Base-by-base conservation (phyloP, 768 basidiomycete species). In the Strobilomyces dryophilus region DNA sequence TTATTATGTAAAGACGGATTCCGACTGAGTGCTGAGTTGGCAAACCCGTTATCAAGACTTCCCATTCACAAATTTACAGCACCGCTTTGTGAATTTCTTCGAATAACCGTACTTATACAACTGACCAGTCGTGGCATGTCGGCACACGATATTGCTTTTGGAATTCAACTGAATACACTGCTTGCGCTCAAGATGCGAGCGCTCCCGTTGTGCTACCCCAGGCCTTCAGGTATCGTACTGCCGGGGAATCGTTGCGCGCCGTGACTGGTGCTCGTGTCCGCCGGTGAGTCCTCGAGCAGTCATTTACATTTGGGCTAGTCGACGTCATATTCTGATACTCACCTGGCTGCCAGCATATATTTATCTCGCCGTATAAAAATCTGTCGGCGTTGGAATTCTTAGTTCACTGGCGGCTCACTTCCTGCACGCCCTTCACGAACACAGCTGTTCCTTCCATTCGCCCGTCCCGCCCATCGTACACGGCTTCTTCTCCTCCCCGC, bases 291-390 rank as follows among this genome's bases (percentile, higher is more conserved):
- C 46, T 39, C 29, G 9, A 46, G 45, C 15, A 40, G 21, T 47
- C 10, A 46, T 51, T 53, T 52, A 39, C 29, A 55, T 50, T 55
- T 27, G 20, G 51, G 45, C 53, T 10, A 20, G 20, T n/a, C 32
- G 54, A 57, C 41, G 61, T 51, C 61, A 64, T 61, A 41, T n/a
- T n/a, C n/a, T n/a, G n/a, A n/a, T n/a, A n/a, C 37, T 15, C 36
- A 14, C 12, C 34, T 20, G 29, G 43, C 26, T 46, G 35, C 39
- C 17, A 34, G 18, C 35, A 44, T 60, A 24, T 27, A 49, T 50
- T 61, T 49, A 8, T 41, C 27, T 27, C 32, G 31, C 20, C 42
- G 14, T 54, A 63, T 65, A 63, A 63, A 57, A 45, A 31, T 14
- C 15, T 31, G 14, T 8, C 42, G 39, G 44, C 27, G 32, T 27